Evolutionary conservation across 2,329 filamentous ascomycete species (phyloP).

Genomic region (Aspergillus tamarii): DNA sequence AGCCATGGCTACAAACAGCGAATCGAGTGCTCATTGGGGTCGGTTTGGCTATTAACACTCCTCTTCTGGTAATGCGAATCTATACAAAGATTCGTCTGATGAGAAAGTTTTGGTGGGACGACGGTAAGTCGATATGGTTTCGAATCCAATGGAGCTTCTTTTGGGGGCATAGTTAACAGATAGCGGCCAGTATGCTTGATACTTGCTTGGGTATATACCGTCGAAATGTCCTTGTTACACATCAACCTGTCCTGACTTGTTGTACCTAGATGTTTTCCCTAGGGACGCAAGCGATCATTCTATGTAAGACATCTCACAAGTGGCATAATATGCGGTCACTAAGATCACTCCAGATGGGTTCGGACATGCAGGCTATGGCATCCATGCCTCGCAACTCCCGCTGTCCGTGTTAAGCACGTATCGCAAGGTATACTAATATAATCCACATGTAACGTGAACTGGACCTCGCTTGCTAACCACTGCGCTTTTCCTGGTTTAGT

Average conservation of each 20-base stretch:
- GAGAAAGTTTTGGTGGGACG: conserved; percentile 24
- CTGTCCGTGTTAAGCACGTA: not conserved
- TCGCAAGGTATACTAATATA: not conserved
- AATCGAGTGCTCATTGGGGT: conserved; percentile 1
- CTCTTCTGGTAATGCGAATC: conserved; percentile 10
- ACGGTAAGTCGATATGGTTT: conserved; percentile 10
- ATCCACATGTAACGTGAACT: no score
- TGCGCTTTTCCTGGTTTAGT: not conserved
- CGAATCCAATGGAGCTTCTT: not conserved
- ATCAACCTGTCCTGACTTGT: not conserved
- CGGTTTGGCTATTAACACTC: conserved; percentile 5
- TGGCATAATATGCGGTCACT: not conserved
- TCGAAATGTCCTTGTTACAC: not conserved
- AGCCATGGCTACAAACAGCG: not conserved
- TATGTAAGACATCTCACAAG: conserved; percentile 1
- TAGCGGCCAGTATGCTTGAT: conserved; percentile 3
- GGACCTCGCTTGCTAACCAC: not conserved
- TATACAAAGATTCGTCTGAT: conserved; percentile 19
- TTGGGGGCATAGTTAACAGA: not conserved
- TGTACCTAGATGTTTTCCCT: not conserved
- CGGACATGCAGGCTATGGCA: conserved; percentile 2
- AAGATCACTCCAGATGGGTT: conserved; percentile 6
- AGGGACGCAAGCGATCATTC: conserved; percentile 1
- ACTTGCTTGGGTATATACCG: conserved; percentile 7
- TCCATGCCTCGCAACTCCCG: not conserved